Conservation (phyloP, 2,329 filamentous ascomycete species). For the Pseudomassariella vexata region DNA sequence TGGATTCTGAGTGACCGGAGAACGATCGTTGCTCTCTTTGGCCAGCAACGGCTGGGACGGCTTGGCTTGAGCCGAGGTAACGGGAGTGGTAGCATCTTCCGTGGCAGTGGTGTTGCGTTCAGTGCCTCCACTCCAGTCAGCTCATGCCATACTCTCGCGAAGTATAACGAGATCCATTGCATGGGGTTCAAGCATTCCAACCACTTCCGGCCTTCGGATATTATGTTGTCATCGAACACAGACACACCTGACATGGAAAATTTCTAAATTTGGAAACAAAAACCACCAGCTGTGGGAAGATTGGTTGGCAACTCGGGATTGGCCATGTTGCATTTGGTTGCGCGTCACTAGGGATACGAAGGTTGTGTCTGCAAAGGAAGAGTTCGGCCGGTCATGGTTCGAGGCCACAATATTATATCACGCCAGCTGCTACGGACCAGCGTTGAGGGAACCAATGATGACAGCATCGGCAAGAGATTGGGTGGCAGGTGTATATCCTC, state of each 20-base stretch:
- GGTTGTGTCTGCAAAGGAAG: no score
- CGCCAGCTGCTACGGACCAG: no score
- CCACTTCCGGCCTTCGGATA: slow-evolving; percentile 6
- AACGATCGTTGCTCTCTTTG: slow-evolving; percentile 9
- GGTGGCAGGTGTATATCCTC: no score
- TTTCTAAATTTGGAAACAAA: slow-evolving; percentile 1
- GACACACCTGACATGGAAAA: not conserved
- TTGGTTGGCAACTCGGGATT: slow-evolving; percentile 1
- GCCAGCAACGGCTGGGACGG: not conserved
- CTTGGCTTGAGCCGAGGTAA: not conserved
- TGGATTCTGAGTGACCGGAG: slow-evolving; percentile 7
- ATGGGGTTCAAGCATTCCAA: slow-evolving; percentile 1
- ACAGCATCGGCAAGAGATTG: no score
- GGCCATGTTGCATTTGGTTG: not conserved
- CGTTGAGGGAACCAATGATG: no score
- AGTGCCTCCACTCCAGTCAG: slow-evolving; percentile 4
- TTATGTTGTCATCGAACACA: slow-evolving; percentile 1
- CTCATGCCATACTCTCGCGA: not conserved
- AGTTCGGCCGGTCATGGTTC: no score
- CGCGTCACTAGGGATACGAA: no score
- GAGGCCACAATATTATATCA: no score
- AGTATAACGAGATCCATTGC: not conserved
- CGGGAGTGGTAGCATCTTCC: slow-evolving; percentile 3
- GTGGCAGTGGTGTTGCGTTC: not conserved
- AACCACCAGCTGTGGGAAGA: slow-evolving; percentile 1